Evolutionary conservation across 148 eudicot species (phyloP), one percentile per base, ranked within the genome.

Genomic region (Nepenthes gracilis): DNA sequence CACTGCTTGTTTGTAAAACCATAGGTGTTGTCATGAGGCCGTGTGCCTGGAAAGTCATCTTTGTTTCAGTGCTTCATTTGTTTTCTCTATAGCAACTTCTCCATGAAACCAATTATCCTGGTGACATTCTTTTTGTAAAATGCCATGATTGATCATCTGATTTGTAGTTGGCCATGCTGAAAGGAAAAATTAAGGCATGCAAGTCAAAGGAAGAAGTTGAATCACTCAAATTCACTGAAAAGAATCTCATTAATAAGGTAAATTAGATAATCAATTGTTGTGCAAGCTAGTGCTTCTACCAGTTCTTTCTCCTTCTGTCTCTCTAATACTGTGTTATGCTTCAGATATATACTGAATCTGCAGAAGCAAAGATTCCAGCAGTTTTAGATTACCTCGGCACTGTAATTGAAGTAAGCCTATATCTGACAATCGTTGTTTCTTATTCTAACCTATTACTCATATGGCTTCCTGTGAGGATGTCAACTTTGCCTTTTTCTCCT

Each of bases 261-360:
- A 8, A 56, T 43, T 43, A 34, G 34, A 40, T 35, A 38, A 58
- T 65, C 40, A 36, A 34, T 60, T 3, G 64, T 53, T 43, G 14
- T 36, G 45, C 13, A 36, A 11, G 38, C 23, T 43, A 35, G 1
- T 1, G 15, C 10, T 34, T 33, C 57, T 7, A 51, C 23, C 33
- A 35, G 1, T 1, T 15, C 10, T 34, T 11, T 45, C 6, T 10
- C 12, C 45, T 38, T 48, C 61, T 54, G 45, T 32, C 56, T 49
- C 13, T 40, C 12, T 57, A 35, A 71, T 67, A 3, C 37, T 52
- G 60, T 63, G 66, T 43, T 48, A 60, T 9, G 40, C 63, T 70
- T 35, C 85, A 92, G 98, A 83, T 92, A n/a, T 92, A 88, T 66
- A 85, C 75, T 55, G 96, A 86, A 64, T 93, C 98, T 69, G 98